Percentiles rank a stretch among this genome's conserved stretches.
Evolutionary conservation across 2,329 filamentous ascomycete species (phyloP).

Genomic region (Corinectria fuckeliana): DNA sequence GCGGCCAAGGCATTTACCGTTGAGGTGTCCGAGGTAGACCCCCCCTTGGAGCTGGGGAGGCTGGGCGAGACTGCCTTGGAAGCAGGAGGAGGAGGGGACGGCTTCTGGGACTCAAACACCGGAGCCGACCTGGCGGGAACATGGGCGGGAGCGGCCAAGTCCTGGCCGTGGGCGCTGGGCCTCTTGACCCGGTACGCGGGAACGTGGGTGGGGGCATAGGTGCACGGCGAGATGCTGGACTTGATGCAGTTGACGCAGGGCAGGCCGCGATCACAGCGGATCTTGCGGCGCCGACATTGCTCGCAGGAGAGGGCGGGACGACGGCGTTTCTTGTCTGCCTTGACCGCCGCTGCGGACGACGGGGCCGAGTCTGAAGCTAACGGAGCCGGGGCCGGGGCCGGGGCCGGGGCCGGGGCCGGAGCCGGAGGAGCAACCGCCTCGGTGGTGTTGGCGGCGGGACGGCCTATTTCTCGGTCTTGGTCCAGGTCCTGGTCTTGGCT

Average conservation of each 20-base stretch:
- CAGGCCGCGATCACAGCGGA: conserved; percentile 64
- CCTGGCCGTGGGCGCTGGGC: background rate
- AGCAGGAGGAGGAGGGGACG: background rate
- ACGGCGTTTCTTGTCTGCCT: conserved; percentile 46
- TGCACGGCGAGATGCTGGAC: conserved; percentile 60
- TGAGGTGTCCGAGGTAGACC: conserved; percentile 35
- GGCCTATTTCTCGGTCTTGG: too few relatives aligned
- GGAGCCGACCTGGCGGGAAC: conserved; percentile 31
- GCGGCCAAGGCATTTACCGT: conserved; percentile 45
- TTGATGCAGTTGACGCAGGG: conserved; percentile 68
- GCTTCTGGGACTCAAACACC: conserved; percentile 7
- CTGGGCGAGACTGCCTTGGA: conserved; percentile 28
- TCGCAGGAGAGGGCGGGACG: conserved; percentile 57
- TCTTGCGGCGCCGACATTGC: conserved; percentile 66
- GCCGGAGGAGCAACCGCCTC: background rate
- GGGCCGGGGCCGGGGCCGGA: too few relatives aligned
- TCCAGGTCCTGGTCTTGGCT: too few relatives aligned
- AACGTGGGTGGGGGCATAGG: conserved; percentile 52
- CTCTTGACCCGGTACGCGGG: conserved; percentile 39
- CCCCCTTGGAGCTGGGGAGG: conserved; percentile 34
- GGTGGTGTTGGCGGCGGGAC: background rate
- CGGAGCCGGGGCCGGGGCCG: too few relatives aligned
- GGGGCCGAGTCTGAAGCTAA: background rate
- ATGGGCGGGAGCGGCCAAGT: conserved; percentile 8
- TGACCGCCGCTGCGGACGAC: conserved; percentile 5